These are phyloP conservation scores for Panicum hallii DNA, from an alignment of 202 grass and related monocot genomes.

Conservation along the genomic window DNA sequence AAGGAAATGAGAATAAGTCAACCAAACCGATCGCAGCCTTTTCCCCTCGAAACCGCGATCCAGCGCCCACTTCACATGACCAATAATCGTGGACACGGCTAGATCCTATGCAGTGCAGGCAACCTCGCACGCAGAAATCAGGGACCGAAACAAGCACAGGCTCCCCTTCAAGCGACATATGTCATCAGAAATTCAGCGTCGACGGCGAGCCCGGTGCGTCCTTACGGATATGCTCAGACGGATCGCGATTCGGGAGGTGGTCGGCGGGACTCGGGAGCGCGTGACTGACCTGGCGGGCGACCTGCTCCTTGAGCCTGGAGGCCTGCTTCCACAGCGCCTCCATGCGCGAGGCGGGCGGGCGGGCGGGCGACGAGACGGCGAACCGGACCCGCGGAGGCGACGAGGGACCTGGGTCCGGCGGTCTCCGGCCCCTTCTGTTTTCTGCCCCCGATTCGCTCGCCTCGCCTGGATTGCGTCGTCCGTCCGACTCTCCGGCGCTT, in stretches of 20 bases:
- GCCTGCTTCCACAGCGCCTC: slow-evolving; percentile 97
- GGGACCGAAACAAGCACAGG: not conserved
- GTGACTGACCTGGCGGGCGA: slow-evolving; percentile 77
- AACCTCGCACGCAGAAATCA: not conserved
- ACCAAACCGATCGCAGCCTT: not conserved
- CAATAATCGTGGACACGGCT: not conserved
- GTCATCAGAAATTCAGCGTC: not conserved
- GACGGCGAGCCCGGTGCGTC: too few species aligned
- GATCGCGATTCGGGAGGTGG: not conserved
- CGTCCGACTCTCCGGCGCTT: slow-evolving; percentile 23
- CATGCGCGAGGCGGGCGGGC: slow-evolving; percentile 42
- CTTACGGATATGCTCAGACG: not conserved
- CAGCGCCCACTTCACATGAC: not conserved
- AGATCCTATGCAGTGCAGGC: slow-evolving; percentile 3
- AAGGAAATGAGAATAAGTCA: not conserved
- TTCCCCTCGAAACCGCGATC: not conserved
- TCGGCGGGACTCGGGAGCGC: not conserved
- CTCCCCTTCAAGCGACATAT: not conserved
- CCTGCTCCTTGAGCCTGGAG: slow-evolving; percentile 93
- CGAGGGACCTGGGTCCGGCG: slow-evolving; percentile 2
- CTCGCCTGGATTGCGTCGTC: not conserved
- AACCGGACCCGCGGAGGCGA: not conserved
- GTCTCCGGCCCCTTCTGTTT: not conserved
- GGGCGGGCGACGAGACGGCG: slow-evolving; percentile 1
- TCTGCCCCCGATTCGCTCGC: not conserved